A percentile compares a stretch with the other conserved stretches of the same genome.
These are phyloP conservation scores for Typha latifolia DNA, from an alignment of 176 grass and related monocot species.

Conservation along the genomic window DNA sequence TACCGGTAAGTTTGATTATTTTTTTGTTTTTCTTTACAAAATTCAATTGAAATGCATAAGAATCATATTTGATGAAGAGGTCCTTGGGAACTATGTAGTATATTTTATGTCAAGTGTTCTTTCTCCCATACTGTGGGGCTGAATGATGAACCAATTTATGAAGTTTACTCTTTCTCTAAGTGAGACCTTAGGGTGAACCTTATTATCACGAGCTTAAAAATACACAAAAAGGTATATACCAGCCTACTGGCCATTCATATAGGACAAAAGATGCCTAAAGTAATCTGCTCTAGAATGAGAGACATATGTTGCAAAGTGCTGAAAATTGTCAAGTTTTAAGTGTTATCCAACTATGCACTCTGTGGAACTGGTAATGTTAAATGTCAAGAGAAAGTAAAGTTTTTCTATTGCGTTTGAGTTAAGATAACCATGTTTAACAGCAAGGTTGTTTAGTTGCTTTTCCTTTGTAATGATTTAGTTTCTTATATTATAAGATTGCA, in stretches of 20 bases:
- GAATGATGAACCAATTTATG: not conserved
- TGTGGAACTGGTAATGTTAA: not conserved
- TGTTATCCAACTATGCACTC: no score
- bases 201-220: no score
- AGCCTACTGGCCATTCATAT: no score
- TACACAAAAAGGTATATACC: no score
- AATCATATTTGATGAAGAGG: no score
- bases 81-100: no score
- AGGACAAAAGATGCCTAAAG: no score
- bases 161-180: not conserved
- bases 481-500: not conserved
- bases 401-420: not conserved
- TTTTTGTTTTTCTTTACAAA: not conserved
- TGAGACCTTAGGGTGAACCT: not conserved
- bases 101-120: no score
- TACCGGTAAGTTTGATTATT: constrained; percentile 2
- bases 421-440: not conserved
- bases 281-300: no score
- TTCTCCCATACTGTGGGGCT: no score
- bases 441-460: not conserved
- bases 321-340: no score
- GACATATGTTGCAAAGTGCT: no score
- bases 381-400: not conserved
- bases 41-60: not conserved
- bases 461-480: not conserved